These are phyloP conservation scores for Scedosporium aurantiacum DNA, from an alignment of 2,329 filamentous ascomycete genomes.

Conservation along the genomic window DNA sequence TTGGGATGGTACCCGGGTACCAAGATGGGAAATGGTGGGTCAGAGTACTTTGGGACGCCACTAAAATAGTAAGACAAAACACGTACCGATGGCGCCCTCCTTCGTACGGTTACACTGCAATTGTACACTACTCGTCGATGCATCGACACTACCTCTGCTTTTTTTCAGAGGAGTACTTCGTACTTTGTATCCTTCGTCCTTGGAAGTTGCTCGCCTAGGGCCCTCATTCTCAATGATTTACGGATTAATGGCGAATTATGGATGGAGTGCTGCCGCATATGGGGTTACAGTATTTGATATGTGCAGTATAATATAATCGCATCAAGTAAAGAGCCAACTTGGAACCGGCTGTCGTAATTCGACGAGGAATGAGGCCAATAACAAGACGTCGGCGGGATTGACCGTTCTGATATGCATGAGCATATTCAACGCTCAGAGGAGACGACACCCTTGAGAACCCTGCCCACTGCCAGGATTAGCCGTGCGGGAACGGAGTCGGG, in stretches of 20 bases:
- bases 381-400: too few species aligned
- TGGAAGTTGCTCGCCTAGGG: not conserved
- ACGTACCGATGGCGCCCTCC: not conserved
- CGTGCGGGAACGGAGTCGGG: too few species aligned
- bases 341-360: too few species aligned
- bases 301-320: not conserved
- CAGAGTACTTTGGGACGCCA: not conserved
- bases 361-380: too few species aligned
- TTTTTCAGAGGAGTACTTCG: not conserved
- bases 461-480: too few species aligned
- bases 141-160: not conserved
- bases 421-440: too few species aligned
- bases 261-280: not conserved
- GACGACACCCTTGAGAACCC: too few species aligned
- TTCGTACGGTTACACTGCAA: too few species aligned
- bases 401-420: too few species aligned
- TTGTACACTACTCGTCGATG: not conserved
- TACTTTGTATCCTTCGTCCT: not conserved
- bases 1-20: not conserved
- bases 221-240: not conserved
- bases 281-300: not conserved
- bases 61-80: not conserved
- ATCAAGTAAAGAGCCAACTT: not conserved
- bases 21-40: not conserved
- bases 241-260: not conserved